These are phyloP conservation scores for Fusarium nelsonii DNA, from an alignment of 2,329 filamentous ascomycete genomes.

Conservation along the genomic window DNA sequence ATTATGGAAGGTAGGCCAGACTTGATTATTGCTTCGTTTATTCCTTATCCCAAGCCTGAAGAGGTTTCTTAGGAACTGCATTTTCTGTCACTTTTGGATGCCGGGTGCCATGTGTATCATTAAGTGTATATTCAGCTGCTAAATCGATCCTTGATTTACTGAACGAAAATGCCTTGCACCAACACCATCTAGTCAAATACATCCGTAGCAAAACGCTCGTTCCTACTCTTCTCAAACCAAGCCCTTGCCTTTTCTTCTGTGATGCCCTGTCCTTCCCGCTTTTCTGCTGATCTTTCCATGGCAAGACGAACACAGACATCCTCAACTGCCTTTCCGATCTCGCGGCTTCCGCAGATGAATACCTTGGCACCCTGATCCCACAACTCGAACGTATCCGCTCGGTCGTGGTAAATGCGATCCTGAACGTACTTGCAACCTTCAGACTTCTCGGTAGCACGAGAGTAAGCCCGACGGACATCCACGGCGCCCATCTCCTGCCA, in stretches of 20 bases:
- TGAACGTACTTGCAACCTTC: slow-evolving; percentile 64
- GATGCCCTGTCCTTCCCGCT: slow-evolving; percentile 45
- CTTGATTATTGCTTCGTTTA: no score
- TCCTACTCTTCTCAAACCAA: slow-evolving; percentile 64
- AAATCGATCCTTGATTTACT: not conserved
- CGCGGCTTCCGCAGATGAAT: slow-evolving; percentile 73
- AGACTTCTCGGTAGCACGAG: slow-evolving; percentile 56
- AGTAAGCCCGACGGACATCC: slow-evolving; percentile 69
- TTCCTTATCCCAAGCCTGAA: no score
- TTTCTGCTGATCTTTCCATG: slow-evolving; percentile 48
- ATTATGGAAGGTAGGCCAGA: no score
- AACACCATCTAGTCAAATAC: slow-evolving; percentile 65
- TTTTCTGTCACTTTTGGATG: no score
- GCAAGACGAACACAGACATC: slow-evolving; percentile 55
- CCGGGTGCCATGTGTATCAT: no score
- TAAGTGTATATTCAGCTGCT: not conserved
- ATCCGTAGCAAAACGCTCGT: slow-evolving; percentile 70
- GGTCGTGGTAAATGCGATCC: slow-evolving; percentile 56
- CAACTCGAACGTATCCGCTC: slow-evolving; percentile 53
- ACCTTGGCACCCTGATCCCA: slow-evolving; percentile 64
- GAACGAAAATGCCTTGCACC: not conserved
- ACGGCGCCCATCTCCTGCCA: slow-evolving; percentile 68
- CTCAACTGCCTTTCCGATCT: slow-evolving; percentile 62
- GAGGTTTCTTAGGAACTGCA: no score
- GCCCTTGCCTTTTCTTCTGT: slow-evolving; percentile 55